Evolutionary conservation across 2,329 filamentous ascomycete genomes (phyloP).

Genomic region (Aspergillaceae sp.): DNA sequence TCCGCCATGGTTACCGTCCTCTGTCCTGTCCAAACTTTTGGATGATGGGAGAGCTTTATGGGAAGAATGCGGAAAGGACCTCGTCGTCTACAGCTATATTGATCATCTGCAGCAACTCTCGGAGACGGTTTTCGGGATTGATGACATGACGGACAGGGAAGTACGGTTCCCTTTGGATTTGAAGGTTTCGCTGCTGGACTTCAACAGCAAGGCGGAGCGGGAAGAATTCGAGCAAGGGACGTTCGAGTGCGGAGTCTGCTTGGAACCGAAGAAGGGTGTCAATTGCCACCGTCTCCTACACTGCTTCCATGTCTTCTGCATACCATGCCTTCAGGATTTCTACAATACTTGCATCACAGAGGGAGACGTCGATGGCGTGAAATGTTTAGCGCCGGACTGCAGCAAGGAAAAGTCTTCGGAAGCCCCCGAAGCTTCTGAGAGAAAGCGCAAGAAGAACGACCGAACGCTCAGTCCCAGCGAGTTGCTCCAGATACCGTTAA

Average conservation of each 20-base stretch:
- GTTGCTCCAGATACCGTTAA: slow-evolving; percentile 65
- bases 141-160: slow-evolving; percentile 29
- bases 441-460: slow-evolving; percentile 52
- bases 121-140: slow-evolving; percentile 47
- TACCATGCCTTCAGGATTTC: slow-evolving; percentile 77
- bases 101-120: slow-evolving; percentile 52
- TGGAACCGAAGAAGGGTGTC: slow-evolving; percentile 84
- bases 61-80: slow-evolving; percentile 51
- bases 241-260: slow-evolving; percentile 78
- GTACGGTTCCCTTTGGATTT: slow-evolving; percentile 42
- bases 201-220: slow-evolving; percentile 64
- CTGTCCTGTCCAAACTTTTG: slow-evolving; percentile 38
- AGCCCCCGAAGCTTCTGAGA: slow-evolving; percentile 14
- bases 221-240: slow-evolving; percentile 73
- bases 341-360: slow-evolving; percentile 82
- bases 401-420: slow-evolving; percentile 50
- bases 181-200: slow-evolving; percentile 66
- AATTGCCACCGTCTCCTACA: slow-evolving; percentile 72
- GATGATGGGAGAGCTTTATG: slow-evolving; percentile 45
- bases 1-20: slow-evolving; percentile 45
- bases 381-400: slow-evolving; percentile 72
- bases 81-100: slow-evolving; percentile 53
- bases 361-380: slow-evolving; percentile 69
- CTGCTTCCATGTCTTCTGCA: slow-evolving; percentile 87
- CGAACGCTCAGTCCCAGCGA: slow-evolving; percentile 72